phyloP scores from a whole-genome alignment of 1,284 basidiomycete genomes.

The Puccinia triticina region DNA sequence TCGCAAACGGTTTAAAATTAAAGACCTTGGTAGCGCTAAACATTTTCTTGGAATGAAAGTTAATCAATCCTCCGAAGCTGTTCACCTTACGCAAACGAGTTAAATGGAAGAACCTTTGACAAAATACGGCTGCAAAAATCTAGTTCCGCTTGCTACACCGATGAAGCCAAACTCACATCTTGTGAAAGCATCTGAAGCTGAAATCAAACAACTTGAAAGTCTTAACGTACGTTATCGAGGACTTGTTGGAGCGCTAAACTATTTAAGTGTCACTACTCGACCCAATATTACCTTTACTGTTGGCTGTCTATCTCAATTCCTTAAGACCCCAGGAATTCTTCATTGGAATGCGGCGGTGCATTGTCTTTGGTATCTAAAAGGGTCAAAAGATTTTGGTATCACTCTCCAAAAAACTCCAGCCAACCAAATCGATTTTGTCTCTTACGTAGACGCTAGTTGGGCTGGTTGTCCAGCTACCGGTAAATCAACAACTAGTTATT shows the following conservation, averaged over 20 bases:
- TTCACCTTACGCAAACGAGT: neutral
- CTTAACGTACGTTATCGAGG: neutral
- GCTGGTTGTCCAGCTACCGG: too few species aligned
- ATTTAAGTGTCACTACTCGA: too few species aligned
- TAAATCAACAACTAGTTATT: too few species aligned
- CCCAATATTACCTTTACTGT: too few species aligned
- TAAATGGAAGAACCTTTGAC: neutral
- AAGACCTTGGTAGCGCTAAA: constrained; percentile 1
- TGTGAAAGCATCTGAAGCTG: neutral
- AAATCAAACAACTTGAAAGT: neutral
- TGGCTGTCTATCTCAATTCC: neutral
- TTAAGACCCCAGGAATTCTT: neutral
- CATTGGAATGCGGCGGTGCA: neutral
- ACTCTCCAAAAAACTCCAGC: too few species aligned
- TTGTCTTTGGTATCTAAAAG: neutral
- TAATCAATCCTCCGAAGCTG: neutral
- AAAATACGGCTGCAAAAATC: neutral
- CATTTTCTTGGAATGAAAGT: constrained; percentile 10
- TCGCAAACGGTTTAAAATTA: neutral
- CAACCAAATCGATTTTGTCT: too few species aligned
- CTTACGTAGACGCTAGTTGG: too few species aligned
- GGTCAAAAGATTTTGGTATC: too few species aligned
- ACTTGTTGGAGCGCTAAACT: too few species aligned
- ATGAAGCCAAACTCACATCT: neutral
- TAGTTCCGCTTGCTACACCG: neutral